Conservation (phyloP, 805 yeast species). For the Debaryomyces hansenii region DNA sequence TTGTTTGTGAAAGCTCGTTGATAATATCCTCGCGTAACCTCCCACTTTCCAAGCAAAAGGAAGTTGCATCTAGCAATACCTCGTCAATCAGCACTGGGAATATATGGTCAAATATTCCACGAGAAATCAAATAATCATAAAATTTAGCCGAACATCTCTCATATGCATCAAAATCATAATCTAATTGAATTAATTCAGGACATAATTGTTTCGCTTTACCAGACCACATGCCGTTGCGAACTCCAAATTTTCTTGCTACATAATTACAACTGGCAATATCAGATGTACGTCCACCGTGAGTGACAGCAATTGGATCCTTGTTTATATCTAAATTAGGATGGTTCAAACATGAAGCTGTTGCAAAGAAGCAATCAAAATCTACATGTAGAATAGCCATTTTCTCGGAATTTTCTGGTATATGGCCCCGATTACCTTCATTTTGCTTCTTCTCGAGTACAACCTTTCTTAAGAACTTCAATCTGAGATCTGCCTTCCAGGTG, state of each 20-base stretch:
- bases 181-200: constrained; percentile 62
- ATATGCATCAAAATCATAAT: constrained; percentile 74
- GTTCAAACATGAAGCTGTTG: constrained; percentile 70
- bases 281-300: constrained; percentile 60
- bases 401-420: neutral
- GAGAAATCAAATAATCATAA: constrained; percentile 55
- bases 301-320: constrained; percentile 58
- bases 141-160: constrained; percentile 63
- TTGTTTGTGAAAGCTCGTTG: constrained; percentile 24
- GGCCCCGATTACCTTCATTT: neutral
- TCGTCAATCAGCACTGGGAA: constrained; percentile 92
- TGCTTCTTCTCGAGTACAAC: constrained; percentile 23
- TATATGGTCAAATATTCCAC: constrained; percentile 48
- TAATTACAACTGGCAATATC: constrained; percentile 94
- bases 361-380: constrained; percentile 95
- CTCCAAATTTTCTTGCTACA: constrained; percentile 75
- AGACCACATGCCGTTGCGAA: constrained; percentile 90
- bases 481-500: constrained; percentile 77
- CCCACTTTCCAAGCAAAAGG: constrained; percentile 15
- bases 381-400: constrained; percentile 61
- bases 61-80: constrained; percentile 69
- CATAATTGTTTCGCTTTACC: constrained; percentile 62
- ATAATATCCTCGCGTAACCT: constrained; percentile 10
- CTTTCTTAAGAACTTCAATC: constrained; percentile 55
- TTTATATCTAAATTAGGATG: constrained; percentile 53